Conservation (phyloP, 75 land plant species). For the Adiantum capillusveneris region DNA sequence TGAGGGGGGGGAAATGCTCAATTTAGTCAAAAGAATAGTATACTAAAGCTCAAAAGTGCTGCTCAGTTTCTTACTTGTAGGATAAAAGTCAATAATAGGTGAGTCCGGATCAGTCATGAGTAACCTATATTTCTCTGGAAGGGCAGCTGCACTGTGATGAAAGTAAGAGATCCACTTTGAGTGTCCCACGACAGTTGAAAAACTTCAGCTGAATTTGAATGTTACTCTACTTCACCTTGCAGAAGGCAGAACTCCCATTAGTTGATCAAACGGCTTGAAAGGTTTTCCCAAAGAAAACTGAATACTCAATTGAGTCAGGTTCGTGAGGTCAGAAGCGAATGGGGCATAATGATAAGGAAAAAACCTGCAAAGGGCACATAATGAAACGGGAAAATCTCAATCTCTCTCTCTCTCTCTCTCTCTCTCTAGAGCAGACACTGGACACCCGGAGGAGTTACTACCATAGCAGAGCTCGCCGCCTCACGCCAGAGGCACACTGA, state of each 20-base stretch:
- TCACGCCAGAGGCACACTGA: no score
- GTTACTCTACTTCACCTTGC: conserved; percentile 23
- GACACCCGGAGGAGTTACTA: no score
- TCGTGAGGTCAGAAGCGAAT: conserved; percentile 31
- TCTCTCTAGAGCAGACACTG: no score
- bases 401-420: no score
- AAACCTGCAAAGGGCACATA: conserved; percentile 36
- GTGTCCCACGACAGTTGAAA: background rate
- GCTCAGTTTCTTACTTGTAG: conserved; percentile 31
- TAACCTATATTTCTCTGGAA: conserved; percentile 21
- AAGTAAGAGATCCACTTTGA: no score
- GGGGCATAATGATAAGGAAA: conserved; percentile 41
- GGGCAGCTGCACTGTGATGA: conserved; percentile 22
- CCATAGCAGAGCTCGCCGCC: no score
- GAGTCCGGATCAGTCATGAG: conserved; percentile 26
- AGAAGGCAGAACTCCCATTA: conserved; percentile 38
- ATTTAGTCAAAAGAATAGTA: no score
- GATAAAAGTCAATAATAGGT: conserved; percentile 31
- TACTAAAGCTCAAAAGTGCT: no score
- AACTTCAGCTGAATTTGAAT: background rate
- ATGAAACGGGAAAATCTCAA: no score
- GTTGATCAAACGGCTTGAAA: conserved; percentile 38
- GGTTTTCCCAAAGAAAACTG: conserved; percentile 19
- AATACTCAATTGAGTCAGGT: conserved; percentile 3
- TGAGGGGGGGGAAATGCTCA: conserved; percentile 4